These are phyloP conservation scores for Gentiana straminea DNA, from an alignment of 257 asterid genomes.

Conservation along the genomic window DNA sequence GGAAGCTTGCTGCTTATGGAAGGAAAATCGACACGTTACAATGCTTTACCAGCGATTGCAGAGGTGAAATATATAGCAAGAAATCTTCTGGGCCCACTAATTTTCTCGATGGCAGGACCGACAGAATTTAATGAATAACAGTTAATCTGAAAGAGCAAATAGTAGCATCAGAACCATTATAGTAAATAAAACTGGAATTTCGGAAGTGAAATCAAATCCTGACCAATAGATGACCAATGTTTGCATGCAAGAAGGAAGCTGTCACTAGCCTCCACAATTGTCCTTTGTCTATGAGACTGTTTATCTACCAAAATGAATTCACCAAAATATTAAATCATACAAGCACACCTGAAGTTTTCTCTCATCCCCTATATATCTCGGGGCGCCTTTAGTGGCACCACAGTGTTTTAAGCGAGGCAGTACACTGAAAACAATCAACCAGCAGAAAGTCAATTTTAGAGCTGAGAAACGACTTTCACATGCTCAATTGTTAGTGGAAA, in stretches of 20 bases:
- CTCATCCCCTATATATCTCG: no score
- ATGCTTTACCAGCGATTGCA: constrained; percentile 62
- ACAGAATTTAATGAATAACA: constrained; percentile 74
- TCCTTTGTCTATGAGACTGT: constrained; percentile 73
- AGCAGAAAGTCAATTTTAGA: no score
- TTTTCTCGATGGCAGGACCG: constrained; percentile 66
- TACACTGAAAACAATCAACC: no score
- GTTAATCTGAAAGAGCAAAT: constrained; percentile 50
- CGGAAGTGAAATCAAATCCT: constrained; percentile 17
- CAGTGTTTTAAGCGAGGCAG: no score
- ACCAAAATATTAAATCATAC: neutral
- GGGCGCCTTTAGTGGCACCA: no score
- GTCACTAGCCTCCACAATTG: constrained; percentile 86
- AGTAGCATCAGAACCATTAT: constrained; percentile 9
- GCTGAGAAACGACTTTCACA: no score
- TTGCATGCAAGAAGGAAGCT: constrained; percentile 78
- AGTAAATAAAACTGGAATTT: constrained; percentile 8
- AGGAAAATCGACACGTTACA: constrained; percentile 12
- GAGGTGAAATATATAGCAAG: constrained; percentile 59
- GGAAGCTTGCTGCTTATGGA: constrained; percentile 8
- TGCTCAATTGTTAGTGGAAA: no score
- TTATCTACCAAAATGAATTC: constrained; percentile 30
- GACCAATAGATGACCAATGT: constrained; percentile 79
- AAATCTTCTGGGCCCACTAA: constrained; percentile 66
- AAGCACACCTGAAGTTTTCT: no score